Evolutionary conservation across 2,329 filamentous ascomycete species (phyloP).

Genomic region (Phaeophleospora eucalypticola): DNA sequence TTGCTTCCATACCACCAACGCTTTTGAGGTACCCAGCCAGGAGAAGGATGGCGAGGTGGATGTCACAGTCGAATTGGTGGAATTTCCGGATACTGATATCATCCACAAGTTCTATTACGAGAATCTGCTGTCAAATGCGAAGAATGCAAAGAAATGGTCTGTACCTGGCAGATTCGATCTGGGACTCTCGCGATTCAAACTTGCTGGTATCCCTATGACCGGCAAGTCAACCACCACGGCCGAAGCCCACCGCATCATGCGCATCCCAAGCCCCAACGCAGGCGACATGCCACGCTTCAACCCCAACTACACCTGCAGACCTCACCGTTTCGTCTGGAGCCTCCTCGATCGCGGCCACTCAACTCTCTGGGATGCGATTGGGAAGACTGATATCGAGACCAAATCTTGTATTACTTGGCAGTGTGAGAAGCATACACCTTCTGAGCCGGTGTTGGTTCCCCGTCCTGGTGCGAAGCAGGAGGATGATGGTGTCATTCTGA

Average conservation of each 20-base stretch:
- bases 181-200: constrained; percentile 8
- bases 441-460: constrained; percentile 65
- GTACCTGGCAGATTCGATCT: background rate
- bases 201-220: too few species aligned
- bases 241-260: too few species aligned
- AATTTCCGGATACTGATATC: constrained; percentile 62
- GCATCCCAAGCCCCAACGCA: too few species aligned
- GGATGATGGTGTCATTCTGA: constrained; percentile 61
- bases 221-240: too few species aligned
- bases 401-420: constrained; percentile 55
- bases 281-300: too few species aligned
- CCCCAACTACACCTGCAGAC: too few species aligned
- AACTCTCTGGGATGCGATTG: constrained; percentile 58
- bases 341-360: constrained; percentile 53
- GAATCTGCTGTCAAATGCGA: constrained; percentile 58
- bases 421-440: constrained; percentile 58
- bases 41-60: constrained; percentile 40
- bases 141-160: constrained; percentile 14
- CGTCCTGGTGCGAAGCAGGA: constrained; percentile 49
- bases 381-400: constrained; percentile 61
- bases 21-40: constrained; percentile 66
- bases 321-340: too few species aligned
- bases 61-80: constrained; percentile 62
- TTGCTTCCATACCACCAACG: constrained; percentile 76
- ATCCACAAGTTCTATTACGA: constrained; percentile 67